These are phyloP conservation scores for Salvia splendens DNA, from an alignment of 257 asterid species.

Conservation along the genomic window DNA sequence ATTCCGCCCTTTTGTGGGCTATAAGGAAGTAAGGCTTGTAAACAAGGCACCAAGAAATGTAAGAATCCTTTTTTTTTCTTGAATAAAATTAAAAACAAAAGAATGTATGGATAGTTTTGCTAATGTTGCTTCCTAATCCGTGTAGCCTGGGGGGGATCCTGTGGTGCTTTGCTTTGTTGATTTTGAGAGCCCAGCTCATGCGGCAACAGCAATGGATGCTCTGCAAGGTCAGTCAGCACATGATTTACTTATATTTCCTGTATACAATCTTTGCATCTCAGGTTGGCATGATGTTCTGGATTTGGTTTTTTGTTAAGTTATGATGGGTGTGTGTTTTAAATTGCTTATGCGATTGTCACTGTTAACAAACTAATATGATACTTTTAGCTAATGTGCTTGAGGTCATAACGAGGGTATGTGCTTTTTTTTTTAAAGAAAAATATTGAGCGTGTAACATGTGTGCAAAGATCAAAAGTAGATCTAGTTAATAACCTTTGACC, in stretches of 20 bases:
- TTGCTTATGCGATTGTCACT: not conserved
- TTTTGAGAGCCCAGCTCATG: conserved; percentile 69
- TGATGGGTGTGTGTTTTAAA: not conserved
- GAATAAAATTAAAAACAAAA: not conserved
- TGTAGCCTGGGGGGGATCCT: conserved; percentile 74
- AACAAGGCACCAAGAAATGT: conserved; percentile 67
- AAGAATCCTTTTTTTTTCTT: conserved; percentile 25
- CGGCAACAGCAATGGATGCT: conserved; percentile 73
- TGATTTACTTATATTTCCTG: conserved; percentile 2
- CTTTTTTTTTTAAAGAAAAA: not conserved
- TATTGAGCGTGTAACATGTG: not conserved
- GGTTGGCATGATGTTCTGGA: not conserved
- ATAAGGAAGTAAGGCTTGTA: conserved; percentile 77
- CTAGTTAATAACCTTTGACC: not conserved
- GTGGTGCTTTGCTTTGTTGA: conserved; percentile 78
- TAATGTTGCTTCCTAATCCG: conserved; percentile 16
- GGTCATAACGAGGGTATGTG: not conserved
- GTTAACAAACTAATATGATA: not conserved
- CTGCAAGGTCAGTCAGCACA: conserved; percentile 56
- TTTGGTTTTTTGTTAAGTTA: not conserved
- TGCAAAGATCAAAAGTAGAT: not conserved
- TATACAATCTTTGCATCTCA: not conserved
- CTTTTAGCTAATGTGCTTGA: not conserved
- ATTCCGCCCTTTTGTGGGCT: conserved; percentile 78
- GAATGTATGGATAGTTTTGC: not conserved